Percentiles rank a stretch among this genome's conserved stretches.
Conservation (phyloP, 371 early-diverging fungal genomes). For the Mortierella sp. region DNA sequence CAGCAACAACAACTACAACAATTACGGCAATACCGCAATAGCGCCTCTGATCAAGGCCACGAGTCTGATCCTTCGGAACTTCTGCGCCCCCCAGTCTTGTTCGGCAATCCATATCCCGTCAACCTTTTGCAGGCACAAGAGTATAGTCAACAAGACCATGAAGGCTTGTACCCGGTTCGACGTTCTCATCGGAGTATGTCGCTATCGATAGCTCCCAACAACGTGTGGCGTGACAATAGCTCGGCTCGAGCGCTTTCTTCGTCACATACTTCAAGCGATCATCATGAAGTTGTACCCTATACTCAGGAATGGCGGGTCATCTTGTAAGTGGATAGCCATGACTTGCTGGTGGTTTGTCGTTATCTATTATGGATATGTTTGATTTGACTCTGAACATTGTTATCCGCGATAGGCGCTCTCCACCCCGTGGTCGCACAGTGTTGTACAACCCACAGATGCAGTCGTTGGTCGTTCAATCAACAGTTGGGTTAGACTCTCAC, state of each 20-base stretch:
- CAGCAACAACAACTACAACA: neutral
- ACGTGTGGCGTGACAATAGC: slow-evolving; percentile 55
- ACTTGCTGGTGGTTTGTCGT: neutral
- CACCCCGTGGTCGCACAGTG: slow-evolving; percentile 47
- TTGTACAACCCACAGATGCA: slow-evolving; percentile 53
- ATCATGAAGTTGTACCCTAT: slow-evolving; percentile 45
- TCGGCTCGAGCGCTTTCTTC: slow-evolving; percentile 54
- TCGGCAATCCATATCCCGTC: slow-evolving; percentile 14
- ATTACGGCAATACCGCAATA: slow-evolving; percentile 15
- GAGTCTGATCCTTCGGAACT: slow-evolving; percentile 52
- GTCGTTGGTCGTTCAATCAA: slow-evolving; percentile 25
- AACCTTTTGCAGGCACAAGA: neutral
- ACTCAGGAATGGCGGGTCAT: slow-evolving; percentile 64
- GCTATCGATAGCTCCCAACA: slow-evolving; percentile 59
- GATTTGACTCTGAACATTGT: slow-evolving; percentile 25
- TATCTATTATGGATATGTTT: slow-evolving; percentile 2
- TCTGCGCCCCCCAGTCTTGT: slow-evolving; percentile 29
- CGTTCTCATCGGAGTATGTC: slow-evolving; percentile 56
- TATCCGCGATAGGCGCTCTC: slow-evolving; percentile 26
- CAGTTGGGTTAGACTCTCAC: slow-evolving; percentile 30
- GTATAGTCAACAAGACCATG: slow-evolving; percentile 10
- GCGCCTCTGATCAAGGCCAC: slow-evolving; percentile 28
- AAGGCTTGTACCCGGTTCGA: slow-evolving; percentile 31
- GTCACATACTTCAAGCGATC: slow-evolving; percentile 12
- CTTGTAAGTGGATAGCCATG: slow-evolving; percentile 41